Conservation (phyloP, 768 basidiomycete genomes). For the Ephemerocybe angulata region DNA sequence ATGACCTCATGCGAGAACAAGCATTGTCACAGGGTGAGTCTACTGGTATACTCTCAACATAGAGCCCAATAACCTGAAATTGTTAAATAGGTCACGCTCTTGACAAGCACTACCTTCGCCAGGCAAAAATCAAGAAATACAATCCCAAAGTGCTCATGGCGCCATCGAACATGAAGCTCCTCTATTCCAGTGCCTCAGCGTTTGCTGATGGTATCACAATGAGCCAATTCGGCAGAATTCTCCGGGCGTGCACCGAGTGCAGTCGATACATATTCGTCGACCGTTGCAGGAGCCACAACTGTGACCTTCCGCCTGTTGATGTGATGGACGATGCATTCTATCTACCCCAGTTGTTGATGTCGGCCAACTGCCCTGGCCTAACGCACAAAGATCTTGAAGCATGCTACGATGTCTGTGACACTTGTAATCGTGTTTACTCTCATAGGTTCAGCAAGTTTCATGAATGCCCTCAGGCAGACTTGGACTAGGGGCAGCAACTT, state of each 20-base stretch:
- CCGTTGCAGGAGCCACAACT: background rate
- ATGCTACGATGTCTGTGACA: background rate
- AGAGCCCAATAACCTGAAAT: too few species aligned
- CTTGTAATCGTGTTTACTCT: background rate
- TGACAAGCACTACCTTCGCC: background rate
- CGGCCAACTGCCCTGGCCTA: background rate
- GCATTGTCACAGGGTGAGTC: too few species aligned
- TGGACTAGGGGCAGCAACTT: too few species aligned
- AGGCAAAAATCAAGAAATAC: background rate
- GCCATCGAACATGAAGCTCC: background rate
- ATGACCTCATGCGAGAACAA: too few species aligned
- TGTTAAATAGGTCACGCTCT: too few species aligned
- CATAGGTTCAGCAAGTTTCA: too few species aligned
- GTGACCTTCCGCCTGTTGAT: background rate
- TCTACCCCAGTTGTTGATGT: background rate
- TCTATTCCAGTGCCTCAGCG: background rate
- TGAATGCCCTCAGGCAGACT: too few species aligned
- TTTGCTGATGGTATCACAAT: background rate
- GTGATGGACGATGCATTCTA: background rate
- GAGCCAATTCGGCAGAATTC: background rate
- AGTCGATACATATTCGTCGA: background rate
- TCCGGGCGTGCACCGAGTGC: background rate
- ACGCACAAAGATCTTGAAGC: background rate
- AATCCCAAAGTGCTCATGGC: background rate
- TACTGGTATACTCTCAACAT: too few species aligned